Base-by-base conservation (phyloP, 257 asterid genomes). In the Cruciata laevipes region DNA sequence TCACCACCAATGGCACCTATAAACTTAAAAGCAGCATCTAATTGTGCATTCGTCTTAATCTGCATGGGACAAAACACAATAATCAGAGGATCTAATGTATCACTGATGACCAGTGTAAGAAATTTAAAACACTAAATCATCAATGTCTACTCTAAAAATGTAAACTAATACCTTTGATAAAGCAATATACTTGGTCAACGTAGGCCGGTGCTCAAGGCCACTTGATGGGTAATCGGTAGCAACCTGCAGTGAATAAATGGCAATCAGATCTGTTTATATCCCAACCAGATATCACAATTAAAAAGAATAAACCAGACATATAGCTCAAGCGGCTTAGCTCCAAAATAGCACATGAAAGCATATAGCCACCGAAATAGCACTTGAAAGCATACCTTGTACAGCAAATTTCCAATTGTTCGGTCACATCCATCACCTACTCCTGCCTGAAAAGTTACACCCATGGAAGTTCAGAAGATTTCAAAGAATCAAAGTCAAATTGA, bases 161-260 rank as follows among this genome's bases (percentile, higher is more conserved):
- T 55, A 25, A 42, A 11, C 33, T 64, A 14, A 47, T 58, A 93
- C 98, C 98, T 90, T 84, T 33, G 74, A 79, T 0, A 89, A 80
- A 44, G 82, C 85, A 65, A 93, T 72, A 66, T 84, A 85, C 66
- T 88, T 79, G 55, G 86, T 89, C 86, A 93, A 71, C 8, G 78
- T 75, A 61, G 95, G 96, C 6, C 96, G 87, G 75, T 93, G 97
- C 44, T 79, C 85, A 44, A 93, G 91, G 72, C 94, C 91, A 84
- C 86, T 88, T 32, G 94, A 52, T 5, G 97, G 97, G 75, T 81
- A 90, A 68, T 88, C 88, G 3, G 97, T 90, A 52, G 96, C 96
- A 73, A 90, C 96, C 96, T 93, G 77, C 40, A 71, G 40, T 24
- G 6, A 52, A 66, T 25, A 7, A 60, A 61, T 13, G 30, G 14